These are phyloP conservation scores for Stephanodiscus triporus DNA, from an alignment of 108 stramenopile species.

Conservation along the genomic window DNA sequence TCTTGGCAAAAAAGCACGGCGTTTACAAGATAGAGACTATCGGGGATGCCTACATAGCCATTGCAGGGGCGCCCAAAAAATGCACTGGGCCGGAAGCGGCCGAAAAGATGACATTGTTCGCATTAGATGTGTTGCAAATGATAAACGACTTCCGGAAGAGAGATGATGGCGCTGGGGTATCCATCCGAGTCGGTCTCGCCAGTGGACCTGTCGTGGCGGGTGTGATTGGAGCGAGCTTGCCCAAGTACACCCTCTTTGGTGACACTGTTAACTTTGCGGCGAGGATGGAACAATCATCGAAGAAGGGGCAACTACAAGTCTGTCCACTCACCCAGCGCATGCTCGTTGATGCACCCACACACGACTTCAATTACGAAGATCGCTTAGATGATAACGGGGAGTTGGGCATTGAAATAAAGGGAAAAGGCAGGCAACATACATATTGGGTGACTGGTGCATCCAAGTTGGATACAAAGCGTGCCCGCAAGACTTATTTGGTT, in stretches of 20 bases:
- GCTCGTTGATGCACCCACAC: conserved; percentile 36
- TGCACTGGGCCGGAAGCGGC: conserved; percentile 43
- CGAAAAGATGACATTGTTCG: conserved; percentile 48
- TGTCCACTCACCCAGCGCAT: conserved; percentile 34
- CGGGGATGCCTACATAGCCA: conserved; percentile 52
- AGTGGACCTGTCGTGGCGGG: conserved; percentile 59
- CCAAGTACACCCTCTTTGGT: conserved; percentile 60
- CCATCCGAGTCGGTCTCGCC: conserved; percentile 52
- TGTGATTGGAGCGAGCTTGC: conserved; percentile 53
- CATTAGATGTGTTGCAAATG: conserved; percentile 39
- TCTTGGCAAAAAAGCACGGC: conserved; percentile 21
- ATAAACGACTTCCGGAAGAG: conserved; percentile 25
- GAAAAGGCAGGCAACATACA: conserved; percentile 47
- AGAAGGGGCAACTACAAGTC: conserved; percentile 41
- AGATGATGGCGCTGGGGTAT: conserved; percentile 27
- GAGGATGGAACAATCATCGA: conserved; percentile 60
- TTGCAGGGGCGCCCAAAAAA: conserved; percentile 34
- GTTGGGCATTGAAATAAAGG: conserved; percentile 45
- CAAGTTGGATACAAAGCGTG: conserved; percentile 12
- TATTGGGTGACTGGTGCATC: conserved; percentile 40
- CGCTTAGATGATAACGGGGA: conserved; percentile 30
- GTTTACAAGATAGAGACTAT: conserved; percentile 74
- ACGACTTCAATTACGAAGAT: conserved; percentile 37
- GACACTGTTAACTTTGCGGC: conserved; percentile 65
- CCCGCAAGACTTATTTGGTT: background rate